Conservation (phyloP, 352 stramenopile species). For the Phytophthora cryptogea region DNA sequence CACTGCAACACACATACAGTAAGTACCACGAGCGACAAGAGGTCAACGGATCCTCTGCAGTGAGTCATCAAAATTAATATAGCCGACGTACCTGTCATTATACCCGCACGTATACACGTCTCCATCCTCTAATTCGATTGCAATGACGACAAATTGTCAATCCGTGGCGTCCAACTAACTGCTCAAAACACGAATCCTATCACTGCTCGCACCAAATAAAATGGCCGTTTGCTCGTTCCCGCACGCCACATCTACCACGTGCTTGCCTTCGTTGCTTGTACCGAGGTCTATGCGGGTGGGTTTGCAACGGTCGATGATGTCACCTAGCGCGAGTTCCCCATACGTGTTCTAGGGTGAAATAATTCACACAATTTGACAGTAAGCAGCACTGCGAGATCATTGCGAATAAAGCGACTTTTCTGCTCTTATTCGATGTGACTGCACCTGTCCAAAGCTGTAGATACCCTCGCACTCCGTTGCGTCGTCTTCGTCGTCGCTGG, state of each 20-base stretch:
- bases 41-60: conserved; percentile 4
- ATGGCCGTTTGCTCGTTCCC: conserved; percentile 93
- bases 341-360: conserved; percentile 83
- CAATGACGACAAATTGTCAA: not conserved
- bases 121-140: conserved; percentile 47
- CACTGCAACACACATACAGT: conserved; percentile 40
- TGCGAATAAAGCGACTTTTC: not conserved
- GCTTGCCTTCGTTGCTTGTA: conserved; percentile 31
- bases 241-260: conserved; percentile 82
- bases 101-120: conserved; percentile 91
- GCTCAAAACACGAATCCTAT: not conserved
- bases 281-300: conserved; percentile 51
- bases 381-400: not conserved
- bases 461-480: conserved; percentile 11
- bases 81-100: conserved; percentile 82
- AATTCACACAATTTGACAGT: conserved; percentile 2
- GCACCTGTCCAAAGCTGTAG: conserved; percentile 59
- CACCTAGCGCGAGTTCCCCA: conserved; percentile 89
- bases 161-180: conserved; percentile 1
- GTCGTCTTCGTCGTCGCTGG: conserved; percentile 22
- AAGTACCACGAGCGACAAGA: not conserved
- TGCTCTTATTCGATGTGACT: not conserved
- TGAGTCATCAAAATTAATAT: conserved; percentile 1
- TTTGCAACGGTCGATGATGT: conserved; percentile 67
- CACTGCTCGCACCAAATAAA: conserved; percentile 55